A percentile compares a stretch with the other conserved stretches of the same genome.
Evolutionary conservation across 139 green algal genomes (phyloP).

Genomic region (Monoraphidium neglectum): DNA sequence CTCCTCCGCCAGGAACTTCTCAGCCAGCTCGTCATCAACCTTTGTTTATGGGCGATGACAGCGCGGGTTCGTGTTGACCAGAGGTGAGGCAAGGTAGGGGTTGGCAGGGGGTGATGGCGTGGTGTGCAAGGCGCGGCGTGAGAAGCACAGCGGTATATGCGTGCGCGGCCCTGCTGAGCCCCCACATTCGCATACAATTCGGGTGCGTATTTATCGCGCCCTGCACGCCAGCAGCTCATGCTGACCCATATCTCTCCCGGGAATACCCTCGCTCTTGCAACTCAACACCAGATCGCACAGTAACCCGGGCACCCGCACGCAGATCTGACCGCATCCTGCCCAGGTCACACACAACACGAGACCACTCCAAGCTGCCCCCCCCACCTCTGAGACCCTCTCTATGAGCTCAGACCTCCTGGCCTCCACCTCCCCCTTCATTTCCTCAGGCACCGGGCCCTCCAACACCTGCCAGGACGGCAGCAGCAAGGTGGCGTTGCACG

Average conservation of each 20-base stretch:
- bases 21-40: conserved; percentile 91
- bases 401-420: conserved; percentile 69
- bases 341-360: not conserved
- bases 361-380: too few relatives aligned
- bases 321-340: not conserved
- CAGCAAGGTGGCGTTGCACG: too few relatives aligned
- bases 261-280: not conserved
- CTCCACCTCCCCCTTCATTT: conserved; percentile 64
- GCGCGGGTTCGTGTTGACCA: too few relatives aligned
- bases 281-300: not conserved
- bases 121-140: too few relatives aligned
- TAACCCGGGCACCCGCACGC: not conserved
- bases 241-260: not conserved
- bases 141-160: too few relatives aligned
- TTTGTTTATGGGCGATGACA: too few relatives aligned
- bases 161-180: too few relatives aligned
- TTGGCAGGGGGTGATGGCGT: too few relatives aligned
- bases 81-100: too few relatives aligned
- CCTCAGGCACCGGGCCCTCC: conserved; percentile 74
- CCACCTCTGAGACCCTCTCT: conserved; percentile 62
- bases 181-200: too few relatives aligned
- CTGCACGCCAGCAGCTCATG: too few relatives aligned
- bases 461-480: conserved; percentile 33
- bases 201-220: too few relatives aligned
- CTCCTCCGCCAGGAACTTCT: conserved; percentile 91